A percentile compares a stretch with the other conserved stretches of the same genome.
phyloP scores from a whole-genome alignment of 2,329 filamentous ascomycete species.

The Alternaria viburni region DNA sequence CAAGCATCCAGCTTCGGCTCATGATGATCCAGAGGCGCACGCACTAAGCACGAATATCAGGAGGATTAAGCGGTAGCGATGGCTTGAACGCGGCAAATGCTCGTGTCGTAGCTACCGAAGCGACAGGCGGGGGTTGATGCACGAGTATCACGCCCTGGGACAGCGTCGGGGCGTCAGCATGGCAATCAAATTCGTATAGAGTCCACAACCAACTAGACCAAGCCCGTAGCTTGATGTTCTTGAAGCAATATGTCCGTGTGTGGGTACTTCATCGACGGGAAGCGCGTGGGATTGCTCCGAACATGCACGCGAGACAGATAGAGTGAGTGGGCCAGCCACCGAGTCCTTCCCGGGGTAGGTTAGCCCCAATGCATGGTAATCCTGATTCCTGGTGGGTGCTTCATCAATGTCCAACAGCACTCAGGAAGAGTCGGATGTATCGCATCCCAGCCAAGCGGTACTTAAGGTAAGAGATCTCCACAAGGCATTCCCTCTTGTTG shows the following conservation, averaged over 20 bases:
- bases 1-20: background rate
- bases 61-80: background rate
- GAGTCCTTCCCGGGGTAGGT: background rate
- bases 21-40: background rate
- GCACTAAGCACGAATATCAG: background rate
- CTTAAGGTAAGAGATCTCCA: background rate
- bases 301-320: slow-evolving; percentile 6
- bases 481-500: background rate
- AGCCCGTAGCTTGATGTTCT: slow-evolving; percentile 5
- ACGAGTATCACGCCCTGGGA: background rate
- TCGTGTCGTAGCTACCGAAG: background rate
- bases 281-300: slow-evolving; percentile 7
- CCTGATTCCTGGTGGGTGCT: slow-evolving; percentile 1
- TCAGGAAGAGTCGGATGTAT: background rate
- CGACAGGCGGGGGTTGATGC: background rate
- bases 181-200: background rate
- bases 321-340: background rate
- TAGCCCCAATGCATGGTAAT: slow-evolving; percentile 14
- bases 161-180: background rate
- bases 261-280: background rate
- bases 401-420: background rate
- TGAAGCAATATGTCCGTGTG: background rate
- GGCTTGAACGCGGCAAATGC: background rate
- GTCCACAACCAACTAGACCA: background rate
- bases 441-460: background rate